A percentile compares a stretch with the other conserved stretches of the same genome.
Evolutionary conservation across 345 rosid species (phyloP).

Genomic region (Sisymbrium altissimum): DNA sequence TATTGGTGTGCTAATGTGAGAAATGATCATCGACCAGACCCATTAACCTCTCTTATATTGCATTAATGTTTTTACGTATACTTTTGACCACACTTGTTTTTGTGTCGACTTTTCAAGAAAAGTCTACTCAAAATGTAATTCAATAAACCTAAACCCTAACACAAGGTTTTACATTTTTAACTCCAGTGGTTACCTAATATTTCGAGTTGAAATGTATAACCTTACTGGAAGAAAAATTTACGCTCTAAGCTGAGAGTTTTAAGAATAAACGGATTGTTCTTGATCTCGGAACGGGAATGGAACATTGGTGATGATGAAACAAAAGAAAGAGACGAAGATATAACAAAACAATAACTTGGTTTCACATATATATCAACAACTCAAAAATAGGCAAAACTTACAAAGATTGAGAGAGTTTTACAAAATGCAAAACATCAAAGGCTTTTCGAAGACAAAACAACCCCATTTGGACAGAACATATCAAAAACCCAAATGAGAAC

Average conservation of each 20-base stretch:
- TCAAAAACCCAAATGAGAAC: background rate
- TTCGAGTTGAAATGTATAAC: no score
- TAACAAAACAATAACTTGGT: slow-evolving; percentile 9
- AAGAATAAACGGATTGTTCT: background rate
- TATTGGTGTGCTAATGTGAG: slow-evolving; percentile 9
- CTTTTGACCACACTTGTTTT: background rate
- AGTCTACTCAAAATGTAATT: background rate
- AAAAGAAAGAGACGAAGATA: slow-evolving; percentile 1
- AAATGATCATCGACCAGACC: slow-evolving; percentile 1
- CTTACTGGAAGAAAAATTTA: background rate
- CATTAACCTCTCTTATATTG: background rate
- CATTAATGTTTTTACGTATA: background rate
- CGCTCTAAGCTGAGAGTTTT: background rate
- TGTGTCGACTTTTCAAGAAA: background rate
- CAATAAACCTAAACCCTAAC: slow-evolving; percentile 3
- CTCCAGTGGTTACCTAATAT: no score
- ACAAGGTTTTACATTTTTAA: no score
- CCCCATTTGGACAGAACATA: background rate
- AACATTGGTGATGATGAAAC: background rate
- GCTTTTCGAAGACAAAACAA: background rate
- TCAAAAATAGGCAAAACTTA: slow-evolving; percentile 36
- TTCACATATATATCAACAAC: slow-evolving; percentile 24
- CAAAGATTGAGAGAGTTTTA: slow-evolving; percentile 25
- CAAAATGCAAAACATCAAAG: background rate
- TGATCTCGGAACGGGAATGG: background rate